Evolutionary conservation across 148 eudicot species (phyloP).

Genomic region (Amaranthus hypochondriacus): DNA sequence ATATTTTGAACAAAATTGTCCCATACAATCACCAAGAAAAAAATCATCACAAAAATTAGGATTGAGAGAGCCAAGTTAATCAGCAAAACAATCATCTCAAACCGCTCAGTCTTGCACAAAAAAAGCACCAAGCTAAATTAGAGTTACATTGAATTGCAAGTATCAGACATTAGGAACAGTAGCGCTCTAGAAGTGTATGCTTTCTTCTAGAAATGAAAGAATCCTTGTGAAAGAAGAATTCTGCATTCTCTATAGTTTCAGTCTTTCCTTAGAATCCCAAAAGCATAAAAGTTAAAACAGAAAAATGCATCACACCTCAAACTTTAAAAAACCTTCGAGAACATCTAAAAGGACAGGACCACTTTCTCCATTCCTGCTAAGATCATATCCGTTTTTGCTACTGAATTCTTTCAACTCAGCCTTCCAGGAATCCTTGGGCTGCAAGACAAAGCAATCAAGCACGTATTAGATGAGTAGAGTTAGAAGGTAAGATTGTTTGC

Average conservation of each 20-base stretch:
- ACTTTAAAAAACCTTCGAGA: slow-evolving; percentile 92
- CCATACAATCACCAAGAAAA: not conserved
- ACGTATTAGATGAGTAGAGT: not conserved
- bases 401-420: slow-evolving; percentile 89
- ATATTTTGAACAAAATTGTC: not conserved
- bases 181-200: not conserved
- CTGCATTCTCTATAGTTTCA: not conserved
- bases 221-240: not conserved
- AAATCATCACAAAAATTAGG: not conserved
- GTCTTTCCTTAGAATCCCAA: not conserved
- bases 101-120: not conserved
- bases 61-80: not conserved
- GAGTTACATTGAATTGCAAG: not conserved
- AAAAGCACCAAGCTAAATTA: not conserved
- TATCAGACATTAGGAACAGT: not conserved
- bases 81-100: no score
- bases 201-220: not conserved
- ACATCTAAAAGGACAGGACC: slow-evolving; percentile 89
- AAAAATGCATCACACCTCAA: slow-evolving; percentile 49
- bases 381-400: slow-evolving; percentile 82
- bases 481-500: not conserved
- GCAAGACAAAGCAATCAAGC: slow-evolving; percentile 21
- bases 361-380: slow-evolving; percentile 82
- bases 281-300: not conserved
- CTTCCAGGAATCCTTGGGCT: slow-evolving; percentile 93